Percentiles rank a stretch among this genome's conserved stretches.
Evolutionary conservation across 2,329 filamentous ascomycete species (phyloP).

Genomic region (Fusarium sambucinum): DNA sequence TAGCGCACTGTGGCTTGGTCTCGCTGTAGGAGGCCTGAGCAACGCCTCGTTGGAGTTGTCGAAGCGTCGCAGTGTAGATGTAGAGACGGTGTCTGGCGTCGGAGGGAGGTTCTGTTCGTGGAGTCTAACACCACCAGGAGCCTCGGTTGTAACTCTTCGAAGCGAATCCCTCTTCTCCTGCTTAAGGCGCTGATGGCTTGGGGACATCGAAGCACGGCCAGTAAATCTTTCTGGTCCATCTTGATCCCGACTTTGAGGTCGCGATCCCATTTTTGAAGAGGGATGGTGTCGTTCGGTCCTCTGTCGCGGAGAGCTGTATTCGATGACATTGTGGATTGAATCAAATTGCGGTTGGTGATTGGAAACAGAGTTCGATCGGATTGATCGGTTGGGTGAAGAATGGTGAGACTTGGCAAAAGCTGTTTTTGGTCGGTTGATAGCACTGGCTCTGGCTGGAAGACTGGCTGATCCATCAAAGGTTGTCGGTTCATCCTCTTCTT

Average conservation of each 20-base stretch:
- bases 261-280: slow-evolving; percentile 49
- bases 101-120: slow-evolving; percentile 64
- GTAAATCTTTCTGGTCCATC: slow-evolving; percentile 32
- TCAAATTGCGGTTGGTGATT: slow-evolving; percentile 55
- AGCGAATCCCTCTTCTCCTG: slow-evolving; percentile 63
- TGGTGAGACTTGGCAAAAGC: slow-evolving; percentile 33
- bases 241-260: slow-evolving; percentile 49
- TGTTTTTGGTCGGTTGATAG: slow-evolving; percentile 41
- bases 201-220: slow-evolving; percentile 30
- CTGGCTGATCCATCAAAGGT: slow-evolving; percentile 47
- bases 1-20: slow-evolving; percentile 50
- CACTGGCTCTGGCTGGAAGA: slow-evolving; percentile 28
- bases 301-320: slow-evolving; percentile 63
- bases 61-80: slow-evolving; percentile 64
- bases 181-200: slow-evolving; percentile 50
- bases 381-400: slow-evolving; percentile 23
- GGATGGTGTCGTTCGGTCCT: slow-evolving; percentile 57
- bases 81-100: slow-evolving; percentile 71
- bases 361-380: slow-evolving; percentile 50
- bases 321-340: slow-evolving; percentile 61
- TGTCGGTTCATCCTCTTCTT: slow-evolving; percentile 50
- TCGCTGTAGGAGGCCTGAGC: slow-evolving; percentile 48
- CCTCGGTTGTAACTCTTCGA: slow-evolving; percentile 63
- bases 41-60: slow-evolving; percentile 65
- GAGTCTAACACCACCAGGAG: slow-evolving; percentile 55